phyloP scores from a whole-genome alignment of 768 basidiomycete genomes.

The Suillus cothurnatus region DNA sequence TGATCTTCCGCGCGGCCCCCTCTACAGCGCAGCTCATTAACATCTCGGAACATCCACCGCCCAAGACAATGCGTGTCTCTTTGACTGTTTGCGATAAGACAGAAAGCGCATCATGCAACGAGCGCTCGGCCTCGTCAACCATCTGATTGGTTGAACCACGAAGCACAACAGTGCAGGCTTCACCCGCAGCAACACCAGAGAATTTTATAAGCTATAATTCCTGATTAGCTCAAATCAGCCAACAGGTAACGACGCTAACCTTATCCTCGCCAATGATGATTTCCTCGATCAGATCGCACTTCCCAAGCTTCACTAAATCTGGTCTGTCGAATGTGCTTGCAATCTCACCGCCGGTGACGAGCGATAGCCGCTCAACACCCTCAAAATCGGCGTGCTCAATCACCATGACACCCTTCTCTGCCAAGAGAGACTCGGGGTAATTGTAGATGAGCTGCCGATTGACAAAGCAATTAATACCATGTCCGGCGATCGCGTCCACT shows the following conservation, averaged over 20 bases:
- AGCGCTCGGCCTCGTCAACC: conserved; percentile 99
- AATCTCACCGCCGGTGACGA: conserved; percentile 98
- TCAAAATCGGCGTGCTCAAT: conserved; percentile 99
- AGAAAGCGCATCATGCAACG: conserved; percentile 95
- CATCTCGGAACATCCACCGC: conserved; percentile 99
- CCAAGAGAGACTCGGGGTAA: conserved; percentile 94
- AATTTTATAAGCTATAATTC: conserved; percentile 89
- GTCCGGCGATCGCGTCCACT: conserved; percentile 90
- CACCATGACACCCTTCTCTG: conserved; percentile 92
- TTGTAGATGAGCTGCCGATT: conserved; percentile 99
- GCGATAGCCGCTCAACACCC: conserved; percentile 92
- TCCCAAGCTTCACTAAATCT: conserved; percentile 88
- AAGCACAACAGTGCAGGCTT: conserved; percentile 98
- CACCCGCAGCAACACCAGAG: conserved; percentile 96
- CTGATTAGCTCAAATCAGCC: conserved; percentile 7
- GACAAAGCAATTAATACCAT: conserved; percentile 96
- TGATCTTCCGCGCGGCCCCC: conserved; percentile 77
- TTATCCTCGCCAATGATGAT: conserved; percentile 99
- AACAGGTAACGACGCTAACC: conserved; percentile 45
- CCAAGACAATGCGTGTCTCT: conserved; percentile 92
- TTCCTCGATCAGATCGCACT: conserved; percentile 95
- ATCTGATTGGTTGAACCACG: conserved; percentile 98
- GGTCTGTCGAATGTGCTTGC: conserved; percentile 93
- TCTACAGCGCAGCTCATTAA: conserved; percentile 95
- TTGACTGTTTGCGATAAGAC: conserved; percentile 97